Evolutionary conservation across 2,329 filamentous ascomycete genomes (phyloP), one percentile per base, ranked within the genome.

Genomic region (Cercospora sp.): DNA sequence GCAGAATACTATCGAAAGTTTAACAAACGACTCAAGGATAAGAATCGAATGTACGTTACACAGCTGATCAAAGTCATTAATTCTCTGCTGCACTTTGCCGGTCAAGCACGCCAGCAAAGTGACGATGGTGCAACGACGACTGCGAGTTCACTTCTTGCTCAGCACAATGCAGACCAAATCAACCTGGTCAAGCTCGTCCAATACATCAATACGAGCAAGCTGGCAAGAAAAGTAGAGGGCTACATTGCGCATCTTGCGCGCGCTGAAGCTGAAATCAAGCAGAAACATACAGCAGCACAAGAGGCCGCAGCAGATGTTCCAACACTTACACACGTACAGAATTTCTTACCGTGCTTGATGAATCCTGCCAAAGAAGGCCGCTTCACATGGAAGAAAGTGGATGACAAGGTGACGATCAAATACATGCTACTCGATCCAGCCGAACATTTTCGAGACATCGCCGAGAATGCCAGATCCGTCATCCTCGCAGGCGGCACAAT

Each of bases 401-500:
- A 81, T 33, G 69, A 73, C 8, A 86, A 87, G 51, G 83, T 92
- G 18, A 83, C 85, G 23, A 81, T 98, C 12, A 93, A 89, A 53
- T 99, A 97, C 77, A 87, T 97, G 73, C 86, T 99, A 4, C 86
- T 99, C 0, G 95, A 97, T 33, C 94, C 95, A 0, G 94, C 94
- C 0, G 89, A 94, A 74, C 92, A 96, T 72, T 98, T 99, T 79
- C 90, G 90, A 7, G 91, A 94, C 10, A 91, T 98, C 62, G 92
- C 94, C 1, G 89, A 92, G 31, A 89, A 91, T 69, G 93, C 95
- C 0, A 86, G 93, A 67, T 92, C 94, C 1, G 91, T 99, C 3
- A 90, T 99, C 51, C 83, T 99, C 3, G 95, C 94, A 0, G 95
- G 95, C 67, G 95, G 95, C 23, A 99, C 95, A 28, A 98, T 99